Percentiles rank a stretch among this genome's conserved stretches.
phyloP scores from a whole-genome alignment of 2,329 filamentous ascomycete species.

The Exophiala sp. region DNA sequence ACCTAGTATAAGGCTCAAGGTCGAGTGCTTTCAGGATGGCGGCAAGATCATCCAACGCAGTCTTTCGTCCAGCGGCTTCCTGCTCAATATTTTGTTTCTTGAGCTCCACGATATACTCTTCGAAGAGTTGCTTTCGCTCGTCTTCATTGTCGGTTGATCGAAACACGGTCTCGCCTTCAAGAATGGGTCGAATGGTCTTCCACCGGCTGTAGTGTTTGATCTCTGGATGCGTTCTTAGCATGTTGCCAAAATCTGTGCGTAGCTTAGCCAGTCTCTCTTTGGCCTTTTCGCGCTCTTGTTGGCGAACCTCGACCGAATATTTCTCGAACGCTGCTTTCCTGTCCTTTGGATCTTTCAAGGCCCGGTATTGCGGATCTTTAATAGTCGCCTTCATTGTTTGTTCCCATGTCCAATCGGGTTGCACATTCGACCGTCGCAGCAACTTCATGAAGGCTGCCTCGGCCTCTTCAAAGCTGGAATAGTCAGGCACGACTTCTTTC shows the following conservation, averaged over 20 bases:
- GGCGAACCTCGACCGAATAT: constrained; percentile 83
- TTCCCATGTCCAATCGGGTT: constrained; percentile 90
- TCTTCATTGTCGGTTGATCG: constrained; percentile 82
- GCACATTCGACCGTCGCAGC: constrained; percentile 76
- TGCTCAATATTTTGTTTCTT: constrained; percentile 76
- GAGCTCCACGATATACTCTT: constrained; percentile 84
- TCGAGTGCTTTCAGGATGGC: constrained; percentile 74
- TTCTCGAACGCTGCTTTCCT: constrained; percentile 90
- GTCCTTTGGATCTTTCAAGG: constrained; percentile 88
- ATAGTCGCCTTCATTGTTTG: constrained; percentile 81
- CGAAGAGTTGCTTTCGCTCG: constrained; percentile 84
- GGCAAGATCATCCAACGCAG: constrained; percentile 78
- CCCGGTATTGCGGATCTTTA: constrained; percentile 87
- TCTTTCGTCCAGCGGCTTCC: constrained; percentile 68
- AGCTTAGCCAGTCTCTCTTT: constrained; percentile 91
- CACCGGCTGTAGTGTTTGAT: constrained; percentile 96
- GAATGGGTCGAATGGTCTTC: constrained; percentile 91
- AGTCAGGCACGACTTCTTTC: constrained; percentile 66
- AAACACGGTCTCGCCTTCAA: constrained; percentile 94
- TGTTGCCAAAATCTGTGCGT: constrained; percentile 87
- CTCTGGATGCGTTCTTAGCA: constrained; percentile 94
- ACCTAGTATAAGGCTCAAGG: constrained; percentile 88
- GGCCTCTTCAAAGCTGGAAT: constrained; percentile 76
- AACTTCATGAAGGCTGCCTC: constrained; percentile 92
- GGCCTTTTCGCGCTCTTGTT: constrained; percentile 90